These are phyloP conservation scores for Exophiala sideris DNA, from an alignment of 2,329 filamentous ascomycete genomes.

Conservation along the genomic window DNA sequence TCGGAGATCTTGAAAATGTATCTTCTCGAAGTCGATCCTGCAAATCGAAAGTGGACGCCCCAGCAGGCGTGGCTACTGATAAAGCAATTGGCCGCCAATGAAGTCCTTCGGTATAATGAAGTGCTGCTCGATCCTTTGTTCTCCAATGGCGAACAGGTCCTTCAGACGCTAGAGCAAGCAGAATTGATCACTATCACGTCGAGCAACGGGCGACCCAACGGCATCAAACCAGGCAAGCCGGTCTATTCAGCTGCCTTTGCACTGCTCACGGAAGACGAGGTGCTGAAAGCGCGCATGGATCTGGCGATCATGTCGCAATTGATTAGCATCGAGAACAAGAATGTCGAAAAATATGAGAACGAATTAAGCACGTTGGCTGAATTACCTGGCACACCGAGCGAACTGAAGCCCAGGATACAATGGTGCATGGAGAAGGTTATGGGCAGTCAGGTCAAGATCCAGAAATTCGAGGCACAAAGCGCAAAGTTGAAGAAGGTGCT, in stretches of 20 bases:
- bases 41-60: conserved; percentile 66
- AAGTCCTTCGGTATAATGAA: conserved; percentile 74
- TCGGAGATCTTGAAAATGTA: conserved; percentile 94
- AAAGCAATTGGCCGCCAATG: conserved; percentile 67
- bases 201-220: conserved; percentile 70
- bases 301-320: conserved; percentile 66
- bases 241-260: conserved; percentile 83
- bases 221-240: conserved; percentile 76
- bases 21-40: conserved; percentile 61
- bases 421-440: conserved; percentile 74
- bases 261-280: conserved; percentile 65
- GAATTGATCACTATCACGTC: conserved; percentile 79
- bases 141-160: conserved; percentile 68
- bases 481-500: conserved; percentile 68
- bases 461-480: conserved; percentile 70
- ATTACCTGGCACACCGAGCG: conserved; percentile 66
- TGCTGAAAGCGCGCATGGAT: conserved; percentile 70
- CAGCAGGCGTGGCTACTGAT: conserved; percentile 91
- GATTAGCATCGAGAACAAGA: conserved; percentile 67
- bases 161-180: conserved; percentile 76
- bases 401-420: conserved; percentile 63
- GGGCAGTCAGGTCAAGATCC: conserved; percentile 70
- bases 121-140: conserved; percentile 75
- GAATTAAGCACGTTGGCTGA: conserved; percentile 71
- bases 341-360: conserved; percentile 72